Evolutionary conservation across 2,329 filamentous ascomycete species (phyloP).

Genomic region (Fusarium compactum): DNA sequence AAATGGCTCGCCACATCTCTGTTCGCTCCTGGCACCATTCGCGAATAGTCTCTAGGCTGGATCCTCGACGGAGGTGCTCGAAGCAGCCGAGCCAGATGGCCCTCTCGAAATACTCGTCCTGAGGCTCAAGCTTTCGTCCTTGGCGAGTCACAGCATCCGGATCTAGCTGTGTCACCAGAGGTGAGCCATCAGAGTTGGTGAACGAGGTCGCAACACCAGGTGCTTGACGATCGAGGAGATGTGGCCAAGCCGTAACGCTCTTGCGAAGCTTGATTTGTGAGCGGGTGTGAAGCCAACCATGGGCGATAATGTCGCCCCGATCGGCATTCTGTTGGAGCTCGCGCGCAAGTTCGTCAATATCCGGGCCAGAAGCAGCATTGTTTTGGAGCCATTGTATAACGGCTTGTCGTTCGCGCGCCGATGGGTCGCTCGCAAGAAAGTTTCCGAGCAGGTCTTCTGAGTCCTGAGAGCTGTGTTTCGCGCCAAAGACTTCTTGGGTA

Average conservation of each 20-base stretch:
- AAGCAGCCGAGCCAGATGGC: conserved; percentile 95
- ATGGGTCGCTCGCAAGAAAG: conserved; percentile 78
- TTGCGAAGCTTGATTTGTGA: conserved; percentile 92
- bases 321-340: conserved; percentile 82
- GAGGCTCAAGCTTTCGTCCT: conserved; percentile 77
- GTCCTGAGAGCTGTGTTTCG: conserved; percentile 20
- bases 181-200: conserved; percentile 69
- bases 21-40: conserved; percentile 89
- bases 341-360: conserved; percentile 80
- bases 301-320: conserved; percentile 82
- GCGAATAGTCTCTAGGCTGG: conserved; percentile 76
- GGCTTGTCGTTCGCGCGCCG: conserved; percentile 81
- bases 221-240: conserved; percentile 72
- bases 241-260: conserved; percentile 75
- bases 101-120: conserved; percentile 89
- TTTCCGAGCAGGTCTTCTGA: conserved; percentile 67
- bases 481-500: conserved; percentile 51
- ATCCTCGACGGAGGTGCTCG: conserved; percentile 90
- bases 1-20: conserved; percentile 89
- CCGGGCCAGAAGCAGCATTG: conserved; percentile 76
- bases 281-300: conserved; percentile 93
- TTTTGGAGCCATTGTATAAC: conserved; percentile 89
- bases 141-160: conserved; percentile 91
- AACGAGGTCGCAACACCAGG: conserved; percentile 67
- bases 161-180: conserved; percentile 87